Evolutionary conservation across 768 basidiomycete genomes (phyloP), one percentile per base, ranked within the genome.

Genomic region (Fomitopsis serialis): DNA sequence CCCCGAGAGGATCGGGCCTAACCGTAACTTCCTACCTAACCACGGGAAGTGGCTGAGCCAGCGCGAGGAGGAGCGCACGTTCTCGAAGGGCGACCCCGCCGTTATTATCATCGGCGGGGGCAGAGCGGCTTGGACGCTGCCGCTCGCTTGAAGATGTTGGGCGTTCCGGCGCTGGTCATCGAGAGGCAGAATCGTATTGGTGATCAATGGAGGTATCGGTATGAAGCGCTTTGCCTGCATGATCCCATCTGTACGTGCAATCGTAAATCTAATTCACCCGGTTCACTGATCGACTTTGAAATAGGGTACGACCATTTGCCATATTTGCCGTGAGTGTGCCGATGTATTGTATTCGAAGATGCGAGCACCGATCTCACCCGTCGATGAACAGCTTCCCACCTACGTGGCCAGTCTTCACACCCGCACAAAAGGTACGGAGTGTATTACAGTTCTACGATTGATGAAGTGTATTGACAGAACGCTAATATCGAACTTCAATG

Each of bases 151-250:
- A 79, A 81, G 62, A 68, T 67, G 2, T 68, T 84, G 8, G 79
- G 71, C 36, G 66, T 84, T 12, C 61, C 70, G 10, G 67, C 72
- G 9, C 68, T 87, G 5, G 68, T 90, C 12, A 70, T 91, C 43
- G 89, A 92, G 63, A 81, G 76, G 65, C 76, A 82, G 47, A 54
- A 63, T 15, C 67, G 78, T 15, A 74, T 87, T 23, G 85, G 87
- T 0, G 78, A 87, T 61, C 78, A 78, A 44, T 87, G 85, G 86
- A 70, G 85, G 53, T 71, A 76, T 32, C 72, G 88, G 34, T 89
- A 89, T 63, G 78, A 85, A 49, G 77, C 82, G 12, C 67, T 87
- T 36, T 84, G 81, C 45, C 66, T 87, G 29, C 85, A 89, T 61
- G 81, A 84, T 63, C 77, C 81, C n/a, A 79, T 85, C 54, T 85